Evolutionary conservation across 1,139 yeast genomes (phyloP), one percentile per base, ranked within the genome.

Genomic region (Saccharomyces hybrid): DNA sequence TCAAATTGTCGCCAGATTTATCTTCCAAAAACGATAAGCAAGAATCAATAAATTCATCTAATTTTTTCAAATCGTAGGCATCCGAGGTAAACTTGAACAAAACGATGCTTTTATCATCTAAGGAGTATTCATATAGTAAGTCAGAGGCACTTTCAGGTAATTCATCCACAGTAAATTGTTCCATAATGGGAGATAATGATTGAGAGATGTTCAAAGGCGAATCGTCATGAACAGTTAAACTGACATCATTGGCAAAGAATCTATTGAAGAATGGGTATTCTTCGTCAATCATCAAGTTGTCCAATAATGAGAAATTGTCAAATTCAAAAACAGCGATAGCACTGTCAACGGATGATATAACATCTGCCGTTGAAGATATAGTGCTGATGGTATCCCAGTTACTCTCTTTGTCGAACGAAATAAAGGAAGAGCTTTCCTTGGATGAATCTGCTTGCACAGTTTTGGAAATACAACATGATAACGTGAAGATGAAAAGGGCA

Each of bases 31-130:
- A 61, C n/a, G 61, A 48, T 20, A 56, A 56, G 8, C 57, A 55
- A 29, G 61, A 56, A 49, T 64, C 67, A 51, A 66, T 46, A 44
- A 62, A 65, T 44, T 61, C 64, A 51, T 65, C 67, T 29, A 67
- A 46, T 32, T 52, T 51, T 9, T 53, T 51, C 31, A 63, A 49
- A 44, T 63, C 61, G 52, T 66, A 66, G 14, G 57, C 50, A 9
- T 55, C 44, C 16, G 51, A 57, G 13, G 56, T 55, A 31, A 67
- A 64, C 29, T 62, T 55, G 48, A 67, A 62, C 52, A 65, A 55
- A 47, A 64, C 53, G 14, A 60, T 52, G 38, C 54, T 50, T 42
- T 61, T 58, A 23, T 56, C 58, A 13, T 58, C 57, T 26, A 60
- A 46, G 14, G 59, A 53, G 27, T 53, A 51, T 44, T 61, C 58